A percentile compares a stretch with the other conserved stretches of the same genome.
Conservation (phyloP, 169 alveolate genomes). For the Babesia bigemina region DNA sequence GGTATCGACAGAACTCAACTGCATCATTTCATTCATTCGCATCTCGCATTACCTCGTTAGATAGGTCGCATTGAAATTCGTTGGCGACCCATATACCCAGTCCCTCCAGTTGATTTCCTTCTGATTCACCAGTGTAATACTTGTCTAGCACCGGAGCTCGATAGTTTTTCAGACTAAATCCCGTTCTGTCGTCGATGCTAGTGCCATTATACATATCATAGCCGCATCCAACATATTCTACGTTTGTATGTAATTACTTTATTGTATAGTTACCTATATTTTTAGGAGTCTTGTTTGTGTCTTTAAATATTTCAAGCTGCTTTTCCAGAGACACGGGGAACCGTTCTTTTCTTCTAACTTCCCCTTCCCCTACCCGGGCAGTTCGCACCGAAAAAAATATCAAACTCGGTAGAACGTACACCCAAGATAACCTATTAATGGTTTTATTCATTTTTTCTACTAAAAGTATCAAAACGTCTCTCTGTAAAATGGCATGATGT, state of each 20-base stretch:
- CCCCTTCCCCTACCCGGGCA: neutral
- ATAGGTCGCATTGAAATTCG: conserved; percentile 54
- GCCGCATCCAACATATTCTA: conserved; percentile 66
- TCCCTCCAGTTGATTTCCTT: neutral
- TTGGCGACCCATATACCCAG: conserved; percentile 37
- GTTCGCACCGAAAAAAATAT: neutral
- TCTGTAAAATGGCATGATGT: too few species aligned
- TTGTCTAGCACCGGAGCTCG: conserved; percentile 54
- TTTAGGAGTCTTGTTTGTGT: conserved; percentile 10
- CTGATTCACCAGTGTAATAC: neutral
- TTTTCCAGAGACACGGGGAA: conserved; percentile 22
- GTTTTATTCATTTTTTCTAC: neutral
- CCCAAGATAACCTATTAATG: neutral
- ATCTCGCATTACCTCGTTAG: conserved; percentile 35
- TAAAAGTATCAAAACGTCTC: too few species aligned
- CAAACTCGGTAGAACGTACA: neutral
- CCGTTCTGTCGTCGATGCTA: conserved; percentile 26
- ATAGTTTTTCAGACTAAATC: conserved; percentile 41
- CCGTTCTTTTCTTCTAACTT: neutral
- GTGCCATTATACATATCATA: conserved; percentile 44
- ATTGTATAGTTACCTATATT: conserved; percentile 19
- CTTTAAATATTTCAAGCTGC: conserved; percentile 6
- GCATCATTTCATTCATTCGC: neutral
- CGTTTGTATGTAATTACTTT: neutral
- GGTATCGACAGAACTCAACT: conserved; percentile 36